Evolutionary conservation across 495 filamentous ascomycete species (phyloP).

Genomic region (Neurospora sp.): DNA sequence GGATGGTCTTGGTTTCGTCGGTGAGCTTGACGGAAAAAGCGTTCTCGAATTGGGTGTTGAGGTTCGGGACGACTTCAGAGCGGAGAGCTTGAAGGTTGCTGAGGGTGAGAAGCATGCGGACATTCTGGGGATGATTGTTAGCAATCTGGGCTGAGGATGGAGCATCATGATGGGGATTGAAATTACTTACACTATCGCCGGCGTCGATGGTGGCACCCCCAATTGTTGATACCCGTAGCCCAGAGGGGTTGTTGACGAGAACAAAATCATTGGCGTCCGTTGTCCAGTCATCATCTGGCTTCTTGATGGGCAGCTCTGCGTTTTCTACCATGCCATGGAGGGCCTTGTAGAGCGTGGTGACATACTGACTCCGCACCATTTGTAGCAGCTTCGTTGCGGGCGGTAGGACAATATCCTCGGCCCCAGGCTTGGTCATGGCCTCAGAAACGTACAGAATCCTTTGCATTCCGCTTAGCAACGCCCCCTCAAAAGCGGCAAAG

Average conservation of each 20-base stretch:
- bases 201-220: conserved; percentile 53
- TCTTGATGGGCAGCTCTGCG: conserved; percentile 60
- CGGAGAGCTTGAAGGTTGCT: conserved; percentile 77
- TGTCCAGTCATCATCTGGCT: conserved; percentile 48
- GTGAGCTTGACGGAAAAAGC: conserved; percentile 83
- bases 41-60: conserved; percentile 80
- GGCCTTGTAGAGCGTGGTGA: conserved; percentile 82
- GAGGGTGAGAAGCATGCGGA: conserved; percentile 85
- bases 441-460: conserved; percentile 90
- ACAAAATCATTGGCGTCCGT: conserved; percentile 37
- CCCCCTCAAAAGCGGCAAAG: conserved; percentile 70
- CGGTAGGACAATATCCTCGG: conserved; percentile 66
- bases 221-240: conserved; percentile 19
- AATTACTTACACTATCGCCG: conserved; percentile 53
- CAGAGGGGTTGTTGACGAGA: conserved; percentile 8
- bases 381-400: conserved; percentile 76
- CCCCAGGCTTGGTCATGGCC: conserved; percentile 55
- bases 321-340: conserved; percentile 93
- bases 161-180: background rate
- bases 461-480: conserved; percentile 73
- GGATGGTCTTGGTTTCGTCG: conserved; percentile 81
- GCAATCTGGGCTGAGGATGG: background rate
- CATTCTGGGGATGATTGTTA: conserved; percentile 49
- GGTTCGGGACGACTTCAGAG: conserved; percentile 64
- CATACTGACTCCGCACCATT: conserved; percentile 78